Percentiles rank a stretch among this genome's conserved stretches.
Conservation (phyloP, 225 moss, liverwort and hornwort genomes). For the Polytrichum commune region DNA sequence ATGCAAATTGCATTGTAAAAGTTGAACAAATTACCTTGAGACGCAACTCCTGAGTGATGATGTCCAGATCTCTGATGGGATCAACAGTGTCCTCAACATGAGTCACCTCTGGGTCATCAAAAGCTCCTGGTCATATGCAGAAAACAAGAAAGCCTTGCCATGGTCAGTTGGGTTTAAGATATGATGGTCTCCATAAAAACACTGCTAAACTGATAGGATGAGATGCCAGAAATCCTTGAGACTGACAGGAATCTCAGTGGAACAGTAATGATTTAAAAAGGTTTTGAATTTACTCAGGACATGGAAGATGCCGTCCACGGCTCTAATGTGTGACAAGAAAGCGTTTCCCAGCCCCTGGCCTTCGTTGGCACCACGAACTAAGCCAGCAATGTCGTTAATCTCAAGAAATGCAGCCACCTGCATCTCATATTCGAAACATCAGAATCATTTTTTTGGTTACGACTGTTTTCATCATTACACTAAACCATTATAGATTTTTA, state of each 20-base stretch:
- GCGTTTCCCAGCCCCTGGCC: slow-evolving; percentile 96
- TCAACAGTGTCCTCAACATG: slow-evolving; percentile 98
- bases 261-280: too few relatives aligned
- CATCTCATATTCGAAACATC: slow-evolving; percentile 3
- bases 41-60: slow-evolving; percentile 81
- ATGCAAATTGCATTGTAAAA: too few relatives aligned
- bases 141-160: not conserved
- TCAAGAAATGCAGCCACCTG: slow-evolving; percentile 97
- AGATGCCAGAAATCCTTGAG: too few relatives aligned
- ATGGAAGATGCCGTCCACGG: slow-evolving; percentile 98
- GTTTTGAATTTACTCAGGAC: slow-evolving; percentile 61
- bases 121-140: slow-evolving; percentile 59
- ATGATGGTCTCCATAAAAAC: too few relatives aligned
- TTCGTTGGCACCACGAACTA: slow-evolving; percentile 95
- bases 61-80: slow-evolving; percentile 87
- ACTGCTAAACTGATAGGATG: too few relatives aligned
- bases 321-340: slow-evolving; percentile 95
- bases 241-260: too few relatives aligned
- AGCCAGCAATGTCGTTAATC: slow-evolving; percentile 94
- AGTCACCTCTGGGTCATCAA: slow-evolving; percentile 92
- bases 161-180: too few relatives aligned
- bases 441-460: not conserved
- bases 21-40: slow-evolving; percentile 57
- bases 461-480: too few relatives aligned
- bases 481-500: too few relatives aligned